Evolutionary conservation across 1,284 basidiomycete genomes (phyloP).

Genomic region (Rhodotorula mucilaginosa): DNA sequence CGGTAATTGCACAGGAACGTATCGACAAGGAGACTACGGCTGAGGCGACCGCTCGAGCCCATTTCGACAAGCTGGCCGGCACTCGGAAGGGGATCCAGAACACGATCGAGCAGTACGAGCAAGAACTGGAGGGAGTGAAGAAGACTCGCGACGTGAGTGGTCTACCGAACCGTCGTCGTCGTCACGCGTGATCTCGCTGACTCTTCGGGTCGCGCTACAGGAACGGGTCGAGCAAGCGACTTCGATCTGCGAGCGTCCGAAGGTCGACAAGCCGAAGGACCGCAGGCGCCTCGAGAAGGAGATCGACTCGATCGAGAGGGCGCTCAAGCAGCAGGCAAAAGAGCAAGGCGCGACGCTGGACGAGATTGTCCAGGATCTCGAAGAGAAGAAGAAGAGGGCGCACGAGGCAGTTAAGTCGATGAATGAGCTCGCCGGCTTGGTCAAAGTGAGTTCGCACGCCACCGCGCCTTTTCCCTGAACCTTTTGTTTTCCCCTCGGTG

Average conservation of each 20-base stretch:
- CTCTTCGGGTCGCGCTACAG: constrained; percentile 47
- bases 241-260: constrained; percentile 58
- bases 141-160: constrained; percentile 60
- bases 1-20: background rate
- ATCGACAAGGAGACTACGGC: background rate
- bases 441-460: constrained; percentile 56
- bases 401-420: constrained; percentile 62
- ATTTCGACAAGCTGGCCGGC: constrained; percentile 39
- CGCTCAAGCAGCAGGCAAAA: constrained; percentile 68
- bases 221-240: constrained; percentile 65
- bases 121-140: constrained; percentile 56
- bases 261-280: constrained; percentile 59
- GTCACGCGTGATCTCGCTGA: too few species aligned
- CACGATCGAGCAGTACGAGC: constrained; percentile 51
- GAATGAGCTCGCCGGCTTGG: constrained; percentile 59
- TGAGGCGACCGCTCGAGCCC: constrained; percentile 47
- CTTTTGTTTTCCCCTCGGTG: background rate
- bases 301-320: constrained; percentile 62
- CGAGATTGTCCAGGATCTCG: constrained; percentile 66
- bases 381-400: constrained; percentile 14
- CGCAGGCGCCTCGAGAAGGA: constrained; percentile 61
- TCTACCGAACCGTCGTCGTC: too few species aligned
- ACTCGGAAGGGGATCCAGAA: constrained; percentile 15
- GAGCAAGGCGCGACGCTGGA: constrained; percentile 74
- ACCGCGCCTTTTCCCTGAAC: background rate